These are phyloP conservation scores for Fusarium sp. DNA, from an alignment of 2,329 filamentous ascomycete genomes.

Conservation along the genomic window DNA sequence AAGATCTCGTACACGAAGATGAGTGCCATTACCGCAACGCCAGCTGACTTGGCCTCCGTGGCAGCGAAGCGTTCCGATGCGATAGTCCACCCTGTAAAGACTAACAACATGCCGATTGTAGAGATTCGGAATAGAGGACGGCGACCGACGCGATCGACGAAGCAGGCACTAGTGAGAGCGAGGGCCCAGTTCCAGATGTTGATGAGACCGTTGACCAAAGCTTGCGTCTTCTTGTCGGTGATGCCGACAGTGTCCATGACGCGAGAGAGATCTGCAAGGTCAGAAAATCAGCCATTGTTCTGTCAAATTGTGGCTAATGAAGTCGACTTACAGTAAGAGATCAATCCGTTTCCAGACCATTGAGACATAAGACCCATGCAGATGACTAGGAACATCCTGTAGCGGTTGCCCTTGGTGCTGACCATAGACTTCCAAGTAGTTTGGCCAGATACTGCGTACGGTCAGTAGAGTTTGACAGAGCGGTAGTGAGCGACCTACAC, in stretches of 20 bases:
- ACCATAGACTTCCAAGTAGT: slow-evolving; percentile 46
- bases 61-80: slow-evolving; percentile 47
- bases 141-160: slow-evolving; percentile 43
- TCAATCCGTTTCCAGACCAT: slow-evolving; percentile 49
- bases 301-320: accelerated
- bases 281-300: not conserved
- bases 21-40: slow-evolving; percentile 47
- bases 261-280: slow-evolving; percentile 3
- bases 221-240: slow-evolving; percentile 40
- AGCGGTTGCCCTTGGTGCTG: slow-evolving; percentile 45
- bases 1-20: slow-evolving; percentile 53
- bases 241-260: slow-evolving; percentile 33
- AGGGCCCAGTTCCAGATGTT: slow-evolving; percentile 44
- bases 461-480: accelerated
- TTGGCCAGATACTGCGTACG: slow-evolving; percentile 13
- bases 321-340: slow-evolving; percentile 42
- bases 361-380: slow-evolving; percentile 57
- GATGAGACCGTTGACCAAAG: slow-evolving; percentile 42
- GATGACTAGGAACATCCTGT: slow-evolving; percentile 51
- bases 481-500: slow-evolving; percentile 20
- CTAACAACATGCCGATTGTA: slow-evolving; percentile 40
- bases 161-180: slow-evolving; percentile 40
- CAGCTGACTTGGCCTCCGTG: slow-evolving; percentile 42
- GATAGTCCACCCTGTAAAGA: slow-evolving; percentile 50
- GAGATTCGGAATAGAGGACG: slow-evolving; percentile 47